Evolutionary conservation across 305 asterid genomes (phyloP).

Genomic region (Fraxinus ornus): DNA sequence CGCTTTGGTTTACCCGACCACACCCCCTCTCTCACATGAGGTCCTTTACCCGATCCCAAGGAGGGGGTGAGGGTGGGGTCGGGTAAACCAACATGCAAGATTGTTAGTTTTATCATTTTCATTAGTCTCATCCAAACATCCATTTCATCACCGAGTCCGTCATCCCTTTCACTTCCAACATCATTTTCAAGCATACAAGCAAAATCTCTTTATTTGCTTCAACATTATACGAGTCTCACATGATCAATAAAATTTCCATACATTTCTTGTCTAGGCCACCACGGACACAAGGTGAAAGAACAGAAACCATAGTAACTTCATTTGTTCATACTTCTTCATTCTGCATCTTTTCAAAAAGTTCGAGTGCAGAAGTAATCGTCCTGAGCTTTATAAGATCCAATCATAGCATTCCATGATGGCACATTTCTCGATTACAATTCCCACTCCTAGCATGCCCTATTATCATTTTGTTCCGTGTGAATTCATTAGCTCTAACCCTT

Average conservation of each 20-base stretch:
- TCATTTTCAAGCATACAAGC: conserved; percentile 45
- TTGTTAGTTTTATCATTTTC: too few species aligned
- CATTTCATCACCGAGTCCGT: too few species aligned
- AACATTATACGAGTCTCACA: conserved; percentile 35
- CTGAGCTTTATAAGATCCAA: conserved; percentile 62
- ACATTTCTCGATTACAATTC: conserved; percentile 41
- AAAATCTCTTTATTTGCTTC: conserved; percentile 46
- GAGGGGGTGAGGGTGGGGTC: too few species aligned
- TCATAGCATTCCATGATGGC: conserved; percentile 59
- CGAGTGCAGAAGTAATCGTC: conserved; percentile 42
- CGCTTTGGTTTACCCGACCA: too few species aligned
- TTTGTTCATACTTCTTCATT: conserved; percentile 37
- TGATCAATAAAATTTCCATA: conserved; percentile 41
- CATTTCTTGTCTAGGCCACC: conserved; percentile 59
- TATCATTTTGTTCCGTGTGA: background rate
- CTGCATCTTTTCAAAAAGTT: conserved; percentile 47
- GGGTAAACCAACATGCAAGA: too few species aligned
- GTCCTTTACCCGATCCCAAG: too few species aligned
- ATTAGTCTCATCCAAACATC: too few species aligned
- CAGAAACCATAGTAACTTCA: conserved; percentile 50
- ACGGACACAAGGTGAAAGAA: conserved; percentile 62
- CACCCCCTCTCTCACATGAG: too few species aligned
- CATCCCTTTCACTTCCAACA: too few species aligned
- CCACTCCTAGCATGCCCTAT: background rate
- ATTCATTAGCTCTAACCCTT: background rate